Percentiles rank a stretch among this genome's conserved stretches.
Evolutionary conservation across 257 asterid species (phyloP).

Genomic region (Parsonsia alboflavescens): DNA sequence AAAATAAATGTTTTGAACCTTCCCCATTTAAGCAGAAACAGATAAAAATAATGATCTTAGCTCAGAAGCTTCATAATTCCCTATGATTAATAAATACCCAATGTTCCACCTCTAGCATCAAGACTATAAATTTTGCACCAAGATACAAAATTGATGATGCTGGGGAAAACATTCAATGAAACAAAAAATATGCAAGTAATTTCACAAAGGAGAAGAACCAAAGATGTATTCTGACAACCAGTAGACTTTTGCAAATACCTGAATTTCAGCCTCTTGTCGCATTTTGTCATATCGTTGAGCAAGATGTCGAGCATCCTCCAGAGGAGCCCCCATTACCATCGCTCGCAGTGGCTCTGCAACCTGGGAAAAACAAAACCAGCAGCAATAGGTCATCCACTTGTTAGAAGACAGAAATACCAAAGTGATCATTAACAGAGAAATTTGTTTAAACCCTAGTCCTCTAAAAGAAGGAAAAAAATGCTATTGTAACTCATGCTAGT

Average conservation of each 20-base stretch:
- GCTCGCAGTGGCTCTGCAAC: conserved; percentile 98
- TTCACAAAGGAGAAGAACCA: not conserved
- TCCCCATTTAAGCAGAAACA: not conserved
- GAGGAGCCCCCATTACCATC: conserved; percentile 99
- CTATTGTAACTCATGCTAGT: not conserved
- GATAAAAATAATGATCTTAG: not conserved
- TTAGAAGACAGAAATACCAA: conserved; percentile 1
- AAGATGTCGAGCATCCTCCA: conserved; percentile 99
- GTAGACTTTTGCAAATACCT: conserved; percentile 50
- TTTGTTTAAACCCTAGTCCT: not conserved
- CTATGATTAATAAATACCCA: not conserved
- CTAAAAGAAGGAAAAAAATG: not conserved
- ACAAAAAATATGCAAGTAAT: not conserved
- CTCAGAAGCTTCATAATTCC: not conserved
- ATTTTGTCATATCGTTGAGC: conserved; percentile 96
- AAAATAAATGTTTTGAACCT: not conserved
- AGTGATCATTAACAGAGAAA: not conserved
- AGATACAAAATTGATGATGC: not conserved
- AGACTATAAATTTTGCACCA: not conserved
- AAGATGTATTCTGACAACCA: not conserved
- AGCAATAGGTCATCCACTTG: conserved; percentile 4
- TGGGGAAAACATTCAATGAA: not conserved
- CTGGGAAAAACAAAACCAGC: conserved; percentile 32
- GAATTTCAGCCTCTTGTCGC: conserved; percentile 99
- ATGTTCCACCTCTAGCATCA: not conserved